Percentiles rank a stretch among this genome's conserved stretches.
Conservation (phyloP, 208 protist genomes). For the Trypanosoma conorhini region DNA sequence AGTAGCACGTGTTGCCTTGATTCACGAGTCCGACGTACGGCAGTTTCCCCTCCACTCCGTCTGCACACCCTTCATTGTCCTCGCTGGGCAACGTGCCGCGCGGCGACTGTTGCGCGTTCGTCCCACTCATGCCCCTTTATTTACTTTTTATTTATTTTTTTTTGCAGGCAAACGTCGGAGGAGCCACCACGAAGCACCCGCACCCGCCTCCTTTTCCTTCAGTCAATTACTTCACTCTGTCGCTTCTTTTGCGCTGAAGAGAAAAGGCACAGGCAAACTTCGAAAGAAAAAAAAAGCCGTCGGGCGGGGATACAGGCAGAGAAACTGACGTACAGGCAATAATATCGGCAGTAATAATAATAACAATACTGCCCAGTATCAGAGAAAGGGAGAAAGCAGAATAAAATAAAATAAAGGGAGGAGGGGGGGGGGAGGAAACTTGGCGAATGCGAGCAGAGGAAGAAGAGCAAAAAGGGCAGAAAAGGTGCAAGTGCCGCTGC, state of each 20-base stretch:
- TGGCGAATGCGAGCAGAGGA: not conserved
- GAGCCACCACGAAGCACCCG: not conserved
- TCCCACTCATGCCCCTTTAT: constrained; percentile 1
- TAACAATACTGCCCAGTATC: too few relatives aligned
- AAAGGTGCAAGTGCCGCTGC: not conserved
- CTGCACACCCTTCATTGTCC: not conserved
- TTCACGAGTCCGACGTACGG: constrained; percentile 82
- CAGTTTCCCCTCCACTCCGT: not conserved
- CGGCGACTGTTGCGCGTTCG: not conserved
- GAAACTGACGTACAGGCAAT: too few relatives aligned
- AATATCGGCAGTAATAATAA: constrained; percentile 24
- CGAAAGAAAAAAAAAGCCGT: not conserved
- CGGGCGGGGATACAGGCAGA: too few relatives aligned
- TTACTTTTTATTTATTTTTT: too few relatives aligned
- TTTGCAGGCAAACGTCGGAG: not conserved
- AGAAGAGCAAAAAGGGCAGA: constrained; percentile 15
- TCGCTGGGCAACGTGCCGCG: not conserved
- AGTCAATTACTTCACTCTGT: not conserved
- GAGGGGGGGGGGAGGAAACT: too few relatives aligned
- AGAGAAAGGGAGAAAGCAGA: too few relatives aligned
- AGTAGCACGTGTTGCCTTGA: constrained; percentile 91
- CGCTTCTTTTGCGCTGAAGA: not conserved
- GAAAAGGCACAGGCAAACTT: not conserved
- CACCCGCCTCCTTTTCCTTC: not conserved
- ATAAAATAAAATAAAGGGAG: too few relatives aligned